phyloP scores from a whole-genome alignment of 73 alveolate species.

The Tetrahymena thermophila region DNA sequence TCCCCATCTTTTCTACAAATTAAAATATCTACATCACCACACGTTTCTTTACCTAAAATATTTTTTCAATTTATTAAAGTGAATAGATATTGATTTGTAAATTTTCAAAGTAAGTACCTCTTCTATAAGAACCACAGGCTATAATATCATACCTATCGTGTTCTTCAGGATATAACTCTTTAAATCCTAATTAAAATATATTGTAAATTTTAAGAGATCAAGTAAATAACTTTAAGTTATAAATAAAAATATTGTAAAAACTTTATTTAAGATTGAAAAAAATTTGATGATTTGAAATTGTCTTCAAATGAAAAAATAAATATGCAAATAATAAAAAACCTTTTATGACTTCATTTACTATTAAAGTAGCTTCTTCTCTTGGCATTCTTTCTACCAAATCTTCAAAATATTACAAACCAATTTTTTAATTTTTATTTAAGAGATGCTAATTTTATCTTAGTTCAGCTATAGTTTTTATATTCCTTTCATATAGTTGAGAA shows the following conservation, averaged over 20 bases:
- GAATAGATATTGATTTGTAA: not conserved
- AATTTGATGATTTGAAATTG: not conserved
- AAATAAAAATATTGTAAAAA: too few species aligned
- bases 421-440: slow-evolving; percentile 61
- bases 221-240: too few species aligned
- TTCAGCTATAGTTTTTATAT: slow-evolving; percentile 72
- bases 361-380: slow-evolving; percentile 80
- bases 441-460: slow-evolving; percentile 55
- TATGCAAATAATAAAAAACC: slow-evolving; percentile 4
- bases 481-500: slow-evolving; percentile 69
- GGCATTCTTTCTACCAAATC: slow-evolving; percentile 81
- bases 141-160: slow-evolving; percentile 51
- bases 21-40: slow-evolving; percentile 95
- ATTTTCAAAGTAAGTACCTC: slow-evolving; percentile 44
- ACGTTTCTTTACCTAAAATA: slow-evolving; percentile 47
- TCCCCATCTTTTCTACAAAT: slow-evolving; percentile 75
- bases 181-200: not conserved
- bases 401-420: slow-evolving; percentile 82
- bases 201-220: too few species aligned
- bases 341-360: slow-evolving; percentile 60
- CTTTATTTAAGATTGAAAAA: too few species aligned
- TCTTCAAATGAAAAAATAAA: too few species aligned
- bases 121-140: slow-evolving; percentile 90
- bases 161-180: slow-evolving; percentile 44
- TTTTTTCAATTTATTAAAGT: not conserved